phyloP scores from a whole-genome alignment of 257 asterid species.

The Oldenlandia corymbosa region DNA sequence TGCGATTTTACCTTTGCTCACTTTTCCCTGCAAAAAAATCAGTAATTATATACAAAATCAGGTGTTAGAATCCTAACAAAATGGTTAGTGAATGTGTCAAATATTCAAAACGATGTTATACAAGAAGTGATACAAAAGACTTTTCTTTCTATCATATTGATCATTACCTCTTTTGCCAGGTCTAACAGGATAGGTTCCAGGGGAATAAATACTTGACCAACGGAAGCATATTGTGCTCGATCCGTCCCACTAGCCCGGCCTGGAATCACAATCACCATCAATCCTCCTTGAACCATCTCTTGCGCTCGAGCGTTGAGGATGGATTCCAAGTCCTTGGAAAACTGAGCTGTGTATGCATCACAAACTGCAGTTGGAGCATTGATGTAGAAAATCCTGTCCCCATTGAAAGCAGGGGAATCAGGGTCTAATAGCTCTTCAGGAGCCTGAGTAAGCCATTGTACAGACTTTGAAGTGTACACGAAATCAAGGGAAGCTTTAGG shows the following conservation, averaged over 20 bases:
- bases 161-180: constrained; percentile 22
- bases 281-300: constrained; percentile 15
- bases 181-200: constrained; percentile 19
- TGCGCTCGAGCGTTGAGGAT: constrained; percentile 16
- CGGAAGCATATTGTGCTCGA: neutral
- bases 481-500: constrained; percentile 22
- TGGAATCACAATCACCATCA: constrained; percentile 12
- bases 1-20: constrained; percentile 21
- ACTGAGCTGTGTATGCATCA: constrained; percentile 27
- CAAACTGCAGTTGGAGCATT: constrained; percentile 11
- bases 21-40: constrained; percentile 24
- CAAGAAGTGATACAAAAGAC: too few species aligned
- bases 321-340: constrained; percentile 20
- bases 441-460: constrained; percentile 28
- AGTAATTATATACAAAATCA: too few species aligned
- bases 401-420: constrained; percentile 22
- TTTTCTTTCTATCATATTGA: too few species aligned
- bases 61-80: too few species aligned
- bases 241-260: neutral
- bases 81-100: too few species aligned
- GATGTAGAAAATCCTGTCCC: constrained; percentile 22
- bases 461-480: constrained; percentile 18
- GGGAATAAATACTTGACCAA: neutral
- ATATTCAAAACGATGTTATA: too few species aligned
- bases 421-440: constrained; percentile 19